These are phyloP conservation scores for Leishmania martiniquensis DNA, from an alignment of 208 protist species.

Conservation along the genomic window DNA sequence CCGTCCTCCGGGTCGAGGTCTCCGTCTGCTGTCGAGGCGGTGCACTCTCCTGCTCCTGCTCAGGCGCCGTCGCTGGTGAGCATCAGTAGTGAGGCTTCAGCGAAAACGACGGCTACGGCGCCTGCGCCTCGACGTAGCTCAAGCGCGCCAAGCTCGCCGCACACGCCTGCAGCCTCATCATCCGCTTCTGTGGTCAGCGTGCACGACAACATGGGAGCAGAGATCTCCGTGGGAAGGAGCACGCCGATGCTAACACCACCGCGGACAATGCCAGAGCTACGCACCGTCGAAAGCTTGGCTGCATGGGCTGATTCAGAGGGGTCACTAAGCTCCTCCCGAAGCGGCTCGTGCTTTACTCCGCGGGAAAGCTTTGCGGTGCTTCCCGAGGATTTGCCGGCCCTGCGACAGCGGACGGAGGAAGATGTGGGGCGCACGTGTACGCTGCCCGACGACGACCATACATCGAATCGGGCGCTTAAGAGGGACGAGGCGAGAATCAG, in stretches of 20 bases:
- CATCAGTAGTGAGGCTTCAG: neutral
- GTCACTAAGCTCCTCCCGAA: too few relatives aligned
- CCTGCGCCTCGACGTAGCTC: neutral
- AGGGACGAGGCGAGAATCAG: neutral
- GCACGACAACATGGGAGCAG: neutral
- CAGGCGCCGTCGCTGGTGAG: neutral
- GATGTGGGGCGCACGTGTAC: neutral
- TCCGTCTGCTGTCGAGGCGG: neutral
- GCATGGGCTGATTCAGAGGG: neutral
- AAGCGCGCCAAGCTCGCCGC: neutral
- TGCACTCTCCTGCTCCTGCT: neutral
- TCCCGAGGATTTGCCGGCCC: constrained; percentile 23
- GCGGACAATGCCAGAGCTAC: neutral
- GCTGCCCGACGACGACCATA: too few relatives aligned
- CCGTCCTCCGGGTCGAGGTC: neutral
- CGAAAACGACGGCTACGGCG: neutral
- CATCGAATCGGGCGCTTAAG: neutral
- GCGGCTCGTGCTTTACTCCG: neutral
- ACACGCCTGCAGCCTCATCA: neutral
- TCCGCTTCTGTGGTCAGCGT: neutral
- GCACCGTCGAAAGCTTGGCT: neutral
- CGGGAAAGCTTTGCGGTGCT: constrained; percentile 13
- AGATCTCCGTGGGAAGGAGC: neutral
- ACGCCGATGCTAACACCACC: neutral
- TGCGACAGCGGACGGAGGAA: constrained; percentile 18